Conservation (phyloP, 1,139 yeast species). For the Tardiomyces digboiensis region DNA sequence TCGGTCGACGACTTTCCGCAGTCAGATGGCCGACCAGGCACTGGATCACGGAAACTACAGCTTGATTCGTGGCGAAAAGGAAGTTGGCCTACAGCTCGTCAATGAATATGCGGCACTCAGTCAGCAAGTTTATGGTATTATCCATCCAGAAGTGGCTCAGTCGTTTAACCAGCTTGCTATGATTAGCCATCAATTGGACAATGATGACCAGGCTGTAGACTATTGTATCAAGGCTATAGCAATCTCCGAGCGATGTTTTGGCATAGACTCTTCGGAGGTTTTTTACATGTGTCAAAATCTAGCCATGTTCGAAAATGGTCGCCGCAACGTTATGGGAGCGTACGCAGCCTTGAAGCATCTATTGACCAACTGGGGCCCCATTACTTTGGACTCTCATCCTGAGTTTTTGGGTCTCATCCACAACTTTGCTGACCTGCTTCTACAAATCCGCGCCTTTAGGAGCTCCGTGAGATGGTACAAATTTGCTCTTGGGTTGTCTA, state of each 20-base stretch:
- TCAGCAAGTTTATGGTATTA: slow-evolving; percentile 77
- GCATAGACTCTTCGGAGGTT: slow-evolving; percentile 73
- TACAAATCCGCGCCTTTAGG: slow-evolving; percentile 38
- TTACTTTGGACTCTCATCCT: slow-evolving; percentile 42
- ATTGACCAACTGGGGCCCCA: slow-evolving; percentile 45
- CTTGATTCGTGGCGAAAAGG: slow-evolving; percentile 22
- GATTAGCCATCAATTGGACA: slow-evolving; percentile 53
- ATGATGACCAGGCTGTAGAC: slow-evolving; percentile 51
- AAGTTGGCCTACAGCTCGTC: slow-evolving; percentile 35
- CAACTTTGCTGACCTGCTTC: slow-evolving; percentile 53
- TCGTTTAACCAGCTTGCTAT: slow-evolving; percentile 60
- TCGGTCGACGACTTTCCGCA: slow-evolving; percentile 59
- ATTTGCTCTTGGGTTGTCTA: slow-evolving; percentile 39
- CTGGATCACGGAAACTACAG: slow-evolving; percentile 42
- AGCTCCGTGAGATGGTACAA: slow-evolving; percentile 43
- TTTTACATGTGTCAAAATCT: slow-evolving; percentile 64
- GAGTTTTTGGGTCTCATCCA: slow-evolving; percentile 56
- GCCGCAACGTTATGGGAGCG: slow-evolving; percentile 51
- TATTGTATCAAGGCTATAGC: slow-evolving; percentile 63
- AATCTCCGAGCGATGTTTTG: slow-evolving; percentile 70
- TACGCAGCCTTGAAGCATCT: slow-evolving; percentile 56
- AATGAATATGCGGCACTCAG: slow-evolving; percentile 62
- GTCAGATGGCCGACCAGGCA: slow-evolving; percentile 67
- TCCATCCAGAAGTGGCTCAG: slow-evolving; percentile 73
- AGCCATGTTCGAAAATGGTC: slow-evolving; percentile 60